phyloP scores from a whole-genome alignment of 2,329 filamentous ascomycete genomes.

The Bertia moriformis region DNA sequence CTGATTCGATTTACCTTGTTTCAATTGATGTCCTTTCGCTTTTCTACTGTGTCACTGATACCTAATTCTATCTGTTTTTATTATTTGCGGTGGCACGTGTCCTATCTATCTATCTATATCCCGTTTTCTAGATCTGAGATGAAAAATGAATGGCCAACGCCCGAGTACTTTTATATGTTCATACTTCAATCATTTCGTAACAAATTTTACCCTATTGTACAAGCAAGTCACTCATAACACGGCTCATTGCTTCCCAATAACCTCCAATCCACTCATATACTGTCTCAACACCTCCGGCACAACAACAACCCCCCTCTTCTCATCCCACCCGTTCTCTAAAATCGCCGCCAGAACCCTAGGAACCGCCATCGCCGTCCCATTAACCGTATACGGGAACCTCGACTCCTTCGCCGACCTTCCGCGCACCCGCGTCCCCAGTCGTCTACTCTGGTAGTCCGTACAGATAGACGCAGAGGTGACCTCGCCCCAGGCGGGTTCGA shows the following conservation, averaged over 20 bases:
- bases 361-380: constrained; percentile 85
- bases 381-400: constrained; percentile 75
- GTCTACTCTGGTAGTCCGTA: constrained; percentile 81
- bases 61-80: background rate
- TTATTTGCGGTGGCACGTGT: background rate
- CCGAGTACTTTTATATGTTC: no score
- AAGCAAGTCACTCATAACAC: no score
- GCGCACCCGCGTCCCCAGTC: constrained; percentile 63
- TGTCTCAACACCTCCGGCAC: constrained; percentile 67
- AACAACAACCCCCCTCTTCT: constrained; percentile 46
- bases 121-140: background rate
- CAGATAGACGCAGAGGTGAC: constrained; percentile 82
- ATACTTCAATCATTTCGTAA: no score
- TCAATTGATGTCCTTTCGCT: no score
- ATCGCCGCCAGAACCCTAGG: constrained; percentile 79
- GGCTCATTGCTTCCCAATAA: constrained; percentile 27
- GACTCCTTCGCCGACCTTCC: constrained; percentile 32
- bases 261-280: constrained; percentile 69
- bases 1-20: constrained; percentile 1
- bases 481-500: constrained; percentile 73
- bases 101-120: background rate
- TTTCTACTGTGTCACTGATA: no score
- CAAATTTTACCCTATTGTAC: background rate
- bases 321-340: constrained; percentile 81
- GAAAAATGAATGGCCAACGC: no score